Percentiles rank a stretch among this genome's conserved stretches.
Conservation (phyloP, 495 filamentous ascomycete species). For the Usnea hakonensis region DNA sequence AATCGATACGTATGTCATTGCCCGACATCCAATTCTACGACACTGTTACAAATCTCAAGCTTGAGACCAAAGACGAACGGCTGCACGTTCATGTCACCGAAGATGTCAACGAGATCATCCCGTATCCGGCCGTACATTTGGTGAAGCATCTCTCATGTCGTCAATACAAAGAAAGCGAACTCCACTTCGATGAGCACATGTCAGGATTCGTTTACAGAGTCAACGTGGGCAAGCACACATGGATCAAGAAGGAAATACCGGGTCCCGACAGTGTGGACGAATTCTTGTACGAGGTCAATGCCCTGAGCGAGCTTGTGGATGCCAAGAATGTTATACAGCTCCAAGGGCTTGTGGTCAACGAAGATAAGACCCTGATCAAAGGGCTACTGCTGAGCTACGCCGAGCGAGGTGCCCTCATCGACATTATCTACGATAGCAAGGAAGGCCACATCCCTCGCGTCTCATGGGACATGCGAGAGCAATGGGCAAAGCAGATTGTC, state of each 20-base stretch:
- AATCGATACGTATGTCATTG: constrained; percentile 87
- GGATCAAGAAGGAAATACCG: constrained; percentile 98
- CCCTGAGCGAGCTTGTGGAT: constrained; percentile 66
- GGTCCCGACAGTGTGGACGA: constrained; percentile 94
- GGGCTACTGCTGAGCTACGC: constrained; percentile 88
- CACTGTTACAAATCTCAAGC: constrained; percentile 91
- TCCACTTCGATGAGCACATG: constrained; percentile 84
- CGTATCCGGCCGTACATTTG: constrained; percentile 68
- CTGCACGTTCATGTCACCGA: constrained; percentile 98
- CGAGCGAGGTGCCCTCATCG: constrained; percentile 79
- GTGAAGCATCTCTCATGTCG: constrained; percentile 66
- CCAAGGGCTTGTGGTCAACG: constrained; percentile 82
- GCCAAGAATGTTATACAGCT: constrained; percentile 78
- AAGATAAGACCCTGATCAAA: constrained; percentile 65
- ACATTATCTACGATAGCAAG: constrained; percentile 73
- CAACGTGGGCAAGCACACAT: constrained; percentile 52
- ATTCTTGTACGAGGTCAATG: constrained; percentile 97
- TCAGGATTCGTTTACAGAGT: constrained; percentile 99
- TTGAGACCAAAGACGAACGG: constrained; percentile 81
- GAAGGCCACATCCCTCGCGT: constrained; percentile 40
- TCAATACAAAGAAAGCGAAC: constrained; percentile 38
- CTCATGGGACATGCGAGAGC: constrained; percentile 69
- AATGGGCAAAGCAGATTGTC: constrained; percentile 90
- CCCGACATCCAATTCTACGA: constrained; percentile 89
- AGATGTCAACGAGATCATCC: constrained; percentile 90